A percentile compares a stretch with the other conserved stretches of the same genome.
These are phyloP conservation scores for Lunularia cruciata DNA, from an alignment of 225 moss, liverwort and hornwort species.

Conservation along the genomic window DNA sequence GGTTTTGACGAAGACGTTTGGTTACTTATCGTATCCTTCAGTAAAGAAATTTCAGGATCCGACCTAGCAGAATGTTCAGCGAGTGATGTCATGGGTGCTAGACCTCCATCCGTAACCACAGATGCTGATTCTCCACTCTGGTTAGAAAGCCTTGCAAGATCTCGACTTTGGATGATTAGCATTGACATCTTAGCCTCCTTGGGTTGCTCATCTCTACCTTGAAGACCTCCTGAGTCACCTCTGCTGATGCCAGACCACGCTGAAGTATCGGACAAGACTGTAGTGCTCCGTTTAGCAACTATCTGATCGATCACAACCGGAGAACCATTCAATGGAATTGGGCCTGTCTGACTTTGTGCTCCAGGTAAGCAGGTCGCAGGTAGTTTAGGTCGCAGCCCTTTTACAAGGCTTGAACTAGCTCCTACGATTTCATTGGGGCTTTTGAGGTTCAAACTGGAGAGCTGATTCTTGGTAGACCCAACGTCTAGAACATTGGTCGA, in stretches of 20 bases:
- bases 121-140: slow-evolving; percentile 9
- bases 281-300: not conserved
- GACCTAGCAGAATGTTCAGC: slow-evolving; percentile 11
- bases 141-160: not conserved
- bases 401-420: slow-evolving; percentile 6
- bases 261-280: slow-evolving; percentile 8
- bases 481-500: slow-evolving; percentile 35
- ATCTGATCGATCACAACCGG: not conserved
- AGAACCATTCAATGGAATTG: not conserved
- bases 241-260: not conserved
- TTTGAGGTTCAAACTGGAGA: slow-evolving; percentile 13
- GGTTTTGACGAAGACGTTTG: slow-evolving; percentile 9
- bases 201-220: not conserved
- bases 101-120: slow-evolving; percentile 5
- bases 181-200: not conserved
- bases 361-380: slow-evolving; percentile 7
- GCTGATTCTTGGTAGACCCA: slow-evolving; percentile 31
- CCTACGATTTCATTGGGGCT: slow-evolving; percentile 26
- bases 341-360: not conserved
- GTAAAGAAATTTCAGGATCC: slow-evolving; percentile 1
- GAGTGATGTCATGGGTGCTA: not conserved
- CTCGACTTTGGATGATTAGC: not conserved
- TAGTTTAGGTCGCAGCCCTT: slow-evolving; percentile 17
- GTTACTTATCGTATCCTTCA: not conserved
- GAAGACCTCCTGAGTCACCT: not conserved